Percentiles rank a stretch among this genome's conserved stretches.
Conservation (phyloP, 2,329 filamentous ascomycete species). For the Paraphoma sp. region DNA sequence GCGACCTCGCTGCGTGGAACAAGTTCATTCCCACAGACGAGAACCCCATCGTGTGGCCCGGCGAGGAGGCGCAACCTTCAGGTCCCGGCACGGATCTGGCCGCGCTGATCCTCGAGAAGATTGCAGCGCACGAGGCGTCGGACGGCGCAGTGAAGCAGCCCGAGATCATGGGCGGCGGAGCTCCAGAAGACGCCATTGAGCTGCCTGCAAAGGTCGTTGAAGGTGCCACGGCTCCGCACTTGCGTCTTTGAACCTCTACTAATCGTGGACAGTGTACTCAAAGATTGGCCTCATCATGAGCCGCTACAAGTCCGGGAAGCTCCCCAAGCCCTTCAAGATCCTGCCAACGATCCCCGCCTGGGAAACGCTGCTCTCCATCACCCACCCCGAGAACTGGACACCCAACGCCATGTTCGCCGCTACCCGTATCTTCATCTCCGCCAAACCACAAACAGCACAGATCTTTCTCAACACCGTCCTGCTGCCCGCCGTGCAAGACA, state of each 20-base stretch:
- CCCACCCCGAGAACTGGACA: slow-evolving; percentile 79
- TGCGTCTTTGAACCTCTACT: slow-evolving; percentile 3
- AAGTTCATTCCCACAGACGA: slow-evolving; percentile 82
- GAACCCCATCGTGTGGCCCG: slow-evolving; percentile 75
- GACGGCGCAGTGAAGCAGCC: slow-evolving; percentile 56
- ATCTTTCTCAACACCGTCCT: slow-evolving; percentile 87
- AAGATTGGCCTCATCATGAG: slow-evolving; percentile 91
- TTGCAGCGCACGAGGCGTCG: slow-evolving; percentile 84
- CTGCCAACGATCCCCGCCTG: slow-evolving; percentile 90
- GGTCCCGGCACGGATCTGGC: slow-evolving; percentile 76
- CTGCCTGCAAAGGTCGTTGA: slow-evolving; percentile 91
- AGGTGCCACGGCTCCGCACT: slow-evolving; percentile 18
- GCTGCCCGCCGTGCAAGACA: slow-evolving; percentile 87
- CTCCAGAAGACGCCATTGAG: slow-evolving; percentile 80
- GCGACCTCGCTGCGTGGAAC: slow-evolving; percentile 88
- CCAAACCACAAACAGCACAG: slow-evolving; percentile 79
- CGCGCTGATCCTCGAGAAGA: slow-evolving; percentile 92
- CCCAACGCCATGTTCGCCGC: slow-evolving; percentile 86
- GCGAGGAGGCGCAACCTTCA: slow-evolving; percentile 51
- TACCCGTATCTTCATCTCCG: slow-evolving; percentile 89
- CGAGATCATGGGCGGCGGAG: slow-evolving; percentile 60
- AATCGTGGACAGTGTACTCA: slow-evolving; percentile 69
- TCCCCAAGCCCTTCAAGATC: slow-evolving; percentile 98
- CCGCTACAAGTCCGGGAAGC: slow-evolving; percentile 92
- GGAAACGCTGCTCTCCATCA: slow-evolving; percentile 85